These are phyloP conservation scores for Aphanomyces astaci DNA, from an alignment of 352 stramenopile species.

Conservation along the genomic window DNA sequence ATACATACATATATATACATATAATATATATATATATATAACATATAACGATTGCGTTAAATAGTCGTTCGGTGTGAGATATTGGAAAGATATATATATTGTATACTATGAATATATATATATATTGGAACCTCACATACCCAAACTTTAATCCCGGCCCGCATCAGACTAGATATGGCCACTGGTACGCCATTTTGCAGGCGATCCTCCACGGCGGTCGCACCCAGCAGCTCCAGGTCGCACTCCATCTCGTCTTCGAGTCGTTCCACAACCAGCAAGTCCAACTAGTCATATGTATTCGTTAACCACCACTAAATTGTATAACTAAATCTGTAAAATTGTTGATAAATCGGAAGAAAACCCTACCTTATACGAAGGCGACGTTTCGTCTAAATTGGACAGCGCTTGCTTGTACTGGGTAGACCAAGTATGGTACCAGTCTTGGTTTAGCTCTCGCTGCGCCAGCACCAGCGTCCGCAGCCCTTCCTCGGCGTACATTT, in stretches of 20 bases:
- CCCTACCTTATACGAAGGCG: slow-evolving; percentile 16
- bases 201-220: slow-evolving; percentile 76
- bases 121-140: too few relatives aligned
- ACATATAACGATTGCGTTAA: too few relatives aligned
- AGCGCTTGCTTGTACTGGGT: slow-evolving; percentile 64
- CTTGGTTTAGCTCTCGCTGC: slow-evolving; percentile 59
- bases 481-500: slow-evolving; percentile 77
- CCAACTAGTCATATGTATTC: slow-evolving; percentile 37
- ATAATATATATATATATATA: too few relatives aligned
- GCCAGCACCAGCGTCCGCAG: slow-evolving; percentile 85
- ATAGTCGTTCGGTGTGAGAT: too few relatives aligned
- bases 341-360: too few relatives aligned
- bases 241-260: slow-evolving; percentile 73
- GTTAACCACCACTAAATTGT: too few relatives aligned
- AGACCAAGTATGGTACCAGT: slow-evolving; percentile 65
- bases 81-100: too few relatives aligned
- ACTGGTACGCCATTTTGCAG: slow-evolving; percentile 68
- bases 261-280: slow-evolving; percentile 68
- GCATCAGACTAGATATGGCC: slow-evolving; percentile 64
- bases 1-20: too few relatives aligned
- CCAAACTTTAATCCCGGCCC: slow-evolving; percentile 79
- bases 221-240: slow-evolving; percentile 60
- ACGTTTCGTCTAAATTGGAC: slow-evolving; percentile 54
- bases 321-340: too few relatives aligned
- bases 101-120: too few relatives aligned